Conservation (phyloP, 805 yeast species). For the Myxozyma kluyveri region DNA sequence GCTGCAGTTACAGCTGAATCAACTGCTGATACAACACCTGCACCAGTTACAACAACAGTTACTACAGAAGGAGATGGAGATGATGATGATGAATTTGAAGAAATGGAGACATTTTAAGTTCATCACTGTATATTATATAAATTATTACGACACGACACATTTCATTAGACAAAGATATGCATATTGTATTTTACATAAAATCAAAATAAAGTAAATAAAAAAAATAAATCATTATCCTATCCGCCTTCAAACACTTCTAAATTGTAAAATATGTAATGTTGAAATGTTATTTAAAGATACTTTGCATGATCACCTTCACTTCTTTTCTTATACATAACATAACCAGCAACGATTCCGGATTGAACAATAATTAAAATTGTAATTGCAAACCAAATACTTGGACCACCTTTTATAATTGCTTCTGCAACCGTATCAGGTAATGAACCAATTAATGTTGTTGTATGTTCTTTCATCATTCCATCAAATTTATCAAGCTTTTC, state of each 20-base stretch:
- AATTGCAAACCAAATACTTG: constrained; percentile 33
- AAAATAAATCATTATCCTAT: neutral
- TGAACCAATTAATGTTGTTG: constrained; percentile 32
- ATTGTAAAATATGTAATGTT: neutral
- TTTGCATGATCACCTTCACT: constrained; percentile 25
- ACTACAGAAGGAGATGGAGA: constrained; percentile 34
- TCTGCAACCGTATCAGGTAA: constrained; percentile 32
- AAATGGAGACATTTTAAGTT: constrained; percentile 11
- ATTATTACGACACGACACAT: neutral
- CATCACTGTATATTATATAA: neutral
- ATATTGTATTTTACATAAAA: neutral
- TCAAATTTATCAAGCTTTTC: constrained; percentile 25
- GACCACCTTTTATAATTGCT: constrained; percentile 34
- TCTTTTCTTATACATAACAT: constrained; percentile 34
- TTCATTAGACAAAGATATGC: neutral
- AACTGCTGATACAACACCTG: neutral
- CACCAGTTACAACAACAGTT: neutral
- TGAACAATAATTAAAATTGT: constrained; percentile 32
- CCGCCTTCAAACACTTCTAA: neutral
- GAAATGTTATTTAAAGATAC: constrained; percentile 12
- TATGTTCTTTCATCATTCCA: constrained; percentile 33
- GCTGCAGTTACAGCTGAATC: too few species aligned
- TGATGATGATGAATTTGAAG: constrained; percentile 34
- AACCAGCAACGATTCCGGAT: constrained; percentile 35
- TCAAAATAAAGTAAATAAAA: neutral